These are phyloP conservation scores for Xerocomellus intermedius DNA, from an alignment of 768 basidiomycete species.

Conservation along the genomic window DNA sequence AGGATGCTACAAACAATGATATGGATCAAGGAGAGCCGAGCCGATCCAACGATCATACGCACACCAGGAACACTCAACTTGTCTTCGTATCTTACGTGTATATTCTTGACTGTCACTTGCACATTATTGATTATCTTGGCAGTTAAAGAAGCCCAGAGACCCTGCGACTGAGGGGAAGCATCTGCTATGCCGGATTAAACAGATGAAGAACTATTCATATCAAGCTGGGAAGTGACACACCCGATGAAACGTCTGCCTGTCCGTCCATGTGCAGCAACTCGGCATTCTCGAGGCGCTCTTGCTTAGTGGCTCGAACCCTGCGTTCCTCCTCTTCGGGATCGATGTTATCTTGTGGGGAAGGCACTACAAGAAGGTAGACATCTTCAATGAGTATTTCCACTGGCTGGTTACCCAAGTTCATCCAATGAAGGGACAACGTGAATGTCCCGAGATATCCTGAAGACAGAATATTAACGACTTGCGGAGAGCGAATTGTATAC, in stretches of 20 bases:
- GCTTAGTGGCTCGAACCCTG: constrained; percentile 80
- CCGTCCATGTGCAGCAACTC: constrained; percentile 74
- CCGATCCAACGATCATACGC: constrained; percentile 30
- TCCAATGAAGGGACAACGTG: constrained; percentile 84
- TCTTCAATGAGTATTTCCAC: constrained; percentile 91
- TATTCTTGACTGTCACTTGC: constrained; percentile 93
- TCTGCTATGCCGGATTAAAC: constrained; percentile 30
- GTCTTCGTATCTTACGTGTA: constrained; percentile 97
- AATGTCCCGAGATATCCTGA: constrained; percentile 84
- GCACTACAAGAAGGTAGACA: constrained; percentile 90
- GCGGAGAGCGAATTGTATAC: neutral
- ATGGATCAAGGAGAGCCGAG: neutral
- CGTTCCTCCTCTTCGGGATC: constrained; percentile 85
- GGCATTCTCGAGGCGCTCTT: constrained; percentile 84
- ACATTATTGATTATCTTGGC: constrained; percentile 94
- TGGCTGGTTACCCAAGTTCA: constrained; percentile 85
- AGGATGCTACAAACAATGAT: constrained; percentile 62
- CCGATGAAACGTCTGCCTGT: constrained; percentile 49
- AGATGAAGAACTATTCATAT: neutral
- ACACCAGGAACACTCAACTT: constrained; percentile 90
- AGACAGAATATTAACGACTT: neutral
- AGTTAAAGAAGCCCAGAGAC: constrained; percentile 77
- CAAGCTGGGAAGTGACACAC: constrained; percentile 31
- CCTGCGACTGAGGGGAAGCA: constrained; percentile 73
- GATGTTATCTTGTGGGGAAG: constrained; percentile 63